Evolutionary conservation across 2,329 filamentous ascomycete species (phyloP), one percentile per base, ranked within the genome.

Genomic region (Fusarium tanahbumbuense): DNA sequence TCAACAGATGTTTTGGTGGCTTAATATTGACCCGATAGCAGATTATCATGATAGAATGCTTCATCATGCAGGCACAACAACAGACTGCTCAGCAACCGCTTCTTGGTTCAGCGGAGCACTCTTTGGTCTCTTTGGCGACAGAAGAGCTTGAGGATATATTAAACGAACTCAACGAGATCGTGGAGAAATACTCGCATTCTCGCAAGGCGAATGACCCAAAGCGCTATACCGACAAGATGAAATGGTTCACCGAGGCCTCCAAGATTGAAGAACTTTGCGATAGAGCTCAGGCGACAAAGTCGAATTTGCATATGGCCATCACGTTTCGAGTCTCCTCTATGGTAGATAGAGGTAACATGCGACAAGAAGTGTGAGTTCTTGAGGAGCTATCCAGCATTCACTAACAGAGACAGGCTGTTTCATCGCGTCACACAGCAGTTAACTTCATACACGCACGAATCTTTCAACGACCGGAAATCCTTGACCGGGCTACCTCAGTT

Each of bases 21-120:
- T 1, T 0, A 1, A 5, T 42, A n/a, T 23, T 70, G 4, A 70
- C 2, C 1, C 3, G 1, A 11, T 2, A 5, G 1, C 1, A 70
- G 62, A 54, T 70, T 2, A 27, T 60, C 8, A 70, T 56, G 25
- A 70, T 70, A 0, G 54, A 70, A 5, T 57, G 4, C 11, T 64
- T 70, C 16, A 60, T 70, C 0, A 7, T 37, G 8, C 45, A 59
- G 0, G 67, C 67, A 4, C 62, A 23, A 30, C 46, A 52, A 1
- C 49, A 54, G 2, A 50, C 54, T 3, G 37, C 18, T 2, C 40
- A 59, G n/a, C 42, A 23, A n/a, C n/a, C n/a, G 3, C 28, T 56
- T 1, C 2, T 47, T 2, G 56, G 28, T 2, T 12, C 16, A 0
- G 1, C 40, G 13, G 66, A 70, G 9, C 27, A 64, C 1, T 56